A percentile compares a stretch with the other conserved stretches of the same genome.
Conservation (phyloP, 148 eudicot genomes). For the Oxyria digyna region DNA sequence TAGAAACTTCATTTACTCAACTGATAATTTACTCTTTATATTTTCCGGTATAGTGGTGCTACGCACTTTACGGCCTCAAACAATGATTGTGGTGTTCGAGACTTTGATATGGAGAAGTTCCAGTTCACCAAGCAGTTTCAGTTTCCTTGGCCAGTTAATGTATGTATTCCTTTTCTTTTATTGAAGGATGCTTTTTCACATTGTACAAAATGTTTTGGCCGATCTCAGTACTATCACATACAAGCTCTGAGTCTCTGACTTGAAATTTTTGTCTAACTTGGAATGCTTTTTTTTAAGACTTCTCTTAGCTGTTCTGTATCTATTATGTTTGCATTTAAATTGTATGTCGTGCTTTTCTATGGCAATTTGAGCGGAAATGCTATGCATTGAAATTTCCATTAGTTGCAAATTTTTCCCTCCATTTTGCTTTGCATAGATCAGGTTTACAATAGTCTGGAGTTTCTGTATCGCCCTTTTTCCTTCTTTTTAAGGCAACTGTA, state of each 20-base stretch:
- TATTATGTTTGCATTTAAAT: no score
- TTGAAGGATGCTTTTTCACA: neutral
- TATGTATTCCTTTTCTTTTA: slow-evolving; percentile 19
- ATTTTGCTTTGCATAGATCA: neutral
- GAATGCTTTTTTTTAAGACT: neutral
- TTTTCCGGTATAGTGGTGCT: slow-evolving; percentile 14
- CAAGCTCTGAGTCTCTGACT: neutral
- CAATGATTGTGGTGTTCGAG: slow-evolving; percentile 23
- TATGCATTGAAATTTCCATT: neutral
- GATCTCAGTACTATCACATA: neutral
- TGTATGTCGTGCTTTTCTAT: no score
- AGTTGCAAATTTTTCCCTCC: neutral
- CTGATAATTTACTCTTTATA: neutral
- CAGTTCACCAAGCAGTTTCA: slow-evolving; percentile 51
- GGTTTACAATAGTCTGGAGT: neutral
- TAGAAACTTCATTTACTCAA: neutral
- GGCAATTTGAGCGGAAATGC: no score
- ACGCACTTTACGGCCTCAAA: slow-evolving; percentile 12
- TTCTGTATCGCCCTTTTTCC: neutral
- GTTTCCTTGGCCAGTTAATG: slow-evolving; percentile 85
- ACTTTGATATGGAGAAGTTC: slow-evolving; percentile 25
- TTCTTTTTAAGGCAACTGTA: neutral
- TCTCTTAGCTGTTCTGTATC: neutral
- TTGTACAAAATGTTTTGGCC: neutral
- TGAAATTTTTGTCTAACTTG: no score